phyloP scores from a whole-genome alignment of 1,284 basidiomycete species.

The Irpex lacteus region DNA sequence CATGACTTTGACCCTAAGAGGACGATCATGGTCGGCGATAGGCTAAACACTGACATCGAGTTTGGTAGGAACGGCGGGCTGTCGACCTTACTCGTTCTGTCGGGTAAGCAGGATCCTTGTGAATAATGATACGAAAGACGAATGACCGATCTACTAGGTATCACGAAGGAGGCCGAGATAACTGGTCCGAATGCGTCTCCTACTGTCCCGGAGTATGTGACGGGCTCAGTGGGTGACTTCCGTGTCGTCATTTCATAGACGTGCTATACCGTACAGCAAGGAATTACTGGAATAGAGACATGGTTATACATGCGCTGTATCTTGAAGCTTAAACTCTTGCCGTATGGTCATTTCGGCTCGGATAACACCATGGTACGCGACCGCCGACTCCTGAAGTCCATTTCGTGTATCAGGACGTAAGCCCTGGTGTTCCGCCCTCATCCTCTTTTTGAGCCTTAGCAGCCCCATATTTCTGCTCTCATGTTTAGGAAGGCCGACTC shows the following conservation, averaged over 20 bases:
- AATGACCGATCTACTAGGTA: slow-evolving; percentile 44
- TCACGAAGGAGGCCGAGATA: slow-evolving; percentile 70
- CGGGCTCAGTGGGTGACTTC: slow-evolving; percentile 78
- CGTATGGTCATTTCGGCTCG: too few species aligned
- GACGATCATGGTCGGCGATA: slow-evolving; percentile 95
- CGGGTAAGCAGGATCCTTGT: slow-evolving; percentile 52
- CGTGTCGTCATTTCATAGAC: slow-evolving; percentile 27
- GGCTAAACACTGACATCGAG: slow-evolving; percentile 91
- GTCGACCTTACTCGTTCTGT: slow-evolving; percentile 87
- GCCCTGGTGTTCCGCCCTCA: too few species aligned
- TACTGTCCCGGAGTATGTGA: slow-evolving; percentile 80
- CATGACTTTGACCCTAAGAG: slow-evolving; percentile 81
- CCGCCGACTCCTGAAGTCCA: too few species aligned
- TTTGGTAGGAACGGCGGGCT: slow-evolving; percentile 89
- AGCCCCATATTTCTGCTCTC: too few species aligned
- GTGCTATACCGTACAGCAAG: not conserved
- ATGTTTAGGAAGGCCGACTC: too few species aligned
- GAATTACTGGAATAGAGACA: too few species aligned
- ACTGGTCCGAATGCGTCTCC: slow-evolving; percentile 66
- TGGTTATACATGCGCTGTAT: too few species aligned
- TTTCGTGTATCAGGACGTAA: too few species aligned
- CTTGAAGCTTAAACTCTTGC: too few species aligned
- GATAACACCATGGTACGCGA: too few species aligned
- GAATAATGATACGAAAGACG: not conserved
- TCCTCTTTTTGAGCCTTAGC: too few species aligned